Evolutionary conservation across 768 basidiomycete species (phyloP), one percentile per base, ranked within the genome.

Genomic region (Pleurotus salmoneostramineus): DNA sequence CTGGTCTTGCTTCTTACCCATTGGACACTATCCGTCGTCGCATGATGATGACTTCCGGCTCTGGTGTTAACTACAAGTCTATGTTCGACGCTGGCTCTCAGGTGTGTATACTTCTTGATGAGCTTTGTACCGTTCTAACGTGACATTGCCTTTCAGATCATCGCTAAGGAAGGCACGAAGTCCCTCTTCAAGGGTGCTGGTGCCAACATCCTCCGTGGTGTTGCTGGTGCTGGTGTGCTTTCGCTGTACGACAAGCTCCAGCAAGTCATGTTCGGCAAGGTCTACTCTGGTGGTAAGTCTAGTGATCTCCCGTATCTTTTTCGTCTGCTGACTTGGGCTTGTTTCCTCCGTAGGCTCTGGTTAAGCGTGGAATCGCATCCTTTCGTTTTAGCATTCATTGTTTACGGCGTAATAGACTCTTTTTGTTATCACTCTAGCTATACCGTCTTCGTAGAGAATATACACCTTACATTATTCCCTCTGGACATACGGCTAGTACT

Each of bases 21-120:
- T 84, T 93, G 57, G 93, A 94, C 70, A 94, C 93, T 58, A 93
- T 94, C 66, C 91, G 96, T 89, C 95, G 97, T 89, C 94, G 97
- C 67, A 99, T 99, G 97, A 99, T 99, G 97, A 98, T 98, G 96
- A 98, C 97, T 37, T 98, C 96, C 21, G 97, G 96, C 67, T 89
- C 86, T 68, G 84, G 84, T 68, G 86, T 89, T 61, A 95, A 98
- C 88, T 98, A 98, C 89, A 96, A 95, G 84, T 93, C 91, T 66
- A 98, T 98, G 95, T 89, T 96, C 74, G 95, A 98, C 69, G 95
- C 95, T 70, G 93, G 87, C 60, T 83, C 89, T 33, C 93, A 97
- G 75, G 69, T 69, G 57, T n/a, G 52, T 60, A 5, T 4, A 42
- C 34, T 42, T 50, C n/a, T 15, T 35, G 21, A 17, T 14, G 4